Conservation (phyloP, 768 basidiomycete genomes). For the Lactarius pseudohatsudake region DNA sequence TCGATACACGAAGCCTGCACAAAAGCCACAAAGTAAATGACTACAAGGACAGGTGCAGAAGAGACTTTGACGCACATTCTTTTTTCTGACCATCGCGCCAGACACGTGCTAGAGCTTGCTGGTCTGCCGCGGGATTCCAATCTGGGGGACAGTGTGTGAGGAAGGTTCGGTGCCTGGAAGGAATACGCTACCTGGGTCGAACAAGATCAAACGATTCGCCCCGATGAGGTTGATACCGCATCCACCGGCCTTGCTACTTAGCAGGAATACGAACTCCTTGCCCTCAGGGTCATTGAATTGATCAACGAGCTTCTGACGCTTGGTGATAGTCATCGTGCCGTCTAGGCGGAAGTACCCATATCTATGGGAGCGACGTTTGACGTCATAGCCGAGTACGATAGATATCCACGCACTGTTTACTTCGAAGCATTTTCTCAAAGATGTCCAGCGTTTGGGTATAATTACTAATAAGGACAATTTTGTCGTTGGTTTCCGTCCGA, state of each 20-base stretch:
- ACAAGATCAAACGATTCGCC: constrained; percentile 91
- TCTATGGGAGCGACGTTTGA: constrained; percentile 41
- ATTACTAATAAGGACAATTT: constrained; percentile 96
- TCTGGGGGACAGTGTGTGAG: constrained; percentile 46
- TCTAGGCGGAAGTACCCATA: constrained; percentile 93
- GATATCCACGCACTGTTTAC: constrained; percentile 62
- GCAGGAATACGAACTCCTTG: constrained; percentile 90
- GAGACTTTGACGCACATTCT: constrained; percentile 66
- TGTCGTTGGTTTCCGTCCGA: constrained; percentile 79
- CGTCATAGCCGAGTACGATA: constrained; percentile 8
- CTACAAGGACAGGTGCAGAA: neutral
- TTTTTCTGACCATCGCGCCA: constrained; percentile 99
- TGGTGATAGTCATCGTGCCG: constrained; percentile 88
- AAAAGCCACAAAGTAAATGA: constrained; percentile 11
- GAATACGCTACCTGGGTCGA: constrained; percentile 76
- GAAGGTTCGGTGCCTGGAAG: neutral
- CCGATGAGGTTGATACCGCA: constrained; percentile 97
- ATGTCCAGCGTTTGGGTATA: constrained; percentile 94
- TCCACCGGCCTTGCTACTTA: constrained; percentile 95
- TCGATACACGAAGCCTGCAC: constrained; percentile 91
- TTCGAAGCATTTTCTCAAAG: constrained; percentile 85
- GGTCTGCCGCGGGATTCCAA: constrained; percentile 98
- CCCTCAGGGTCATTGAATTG: constrained; percentile 92
- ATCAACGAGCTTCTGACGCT: constrained; percentile 94
- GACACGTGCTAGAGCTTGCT: constrained; percentile 96